Evolutionary conservation across 805 yeast genomes (phyloP), one percentile per base, ranked within the genome.

Genomic region (Maudiozyma pseudohumilis): DNA sequence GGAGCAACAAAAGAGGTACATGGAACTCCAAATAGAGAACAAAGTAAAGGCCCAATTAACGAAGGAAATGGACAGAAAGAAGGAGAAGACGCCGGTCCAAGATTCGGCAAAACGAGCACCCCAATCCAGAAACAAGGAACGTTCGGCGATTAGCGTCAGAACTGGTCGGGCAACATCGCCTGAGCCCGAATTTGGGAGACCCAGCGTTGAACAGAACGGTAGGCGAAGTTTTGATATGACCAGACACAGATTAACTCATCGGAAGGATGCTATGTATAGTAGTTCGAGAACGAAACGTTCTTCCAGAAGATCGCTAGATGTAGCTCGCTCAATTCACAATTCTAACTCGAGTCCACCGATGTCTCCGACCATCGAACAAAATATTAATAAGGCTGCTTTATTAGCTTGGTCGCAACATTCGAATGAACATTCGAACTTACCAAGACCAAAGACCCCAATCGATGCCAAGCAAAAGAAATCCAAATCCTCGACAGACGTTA

Each of bases 11-110:
- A 49, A 50, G 31, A 50, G 40, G 19, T 32, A 40, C 38, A 39
- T 49, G 20, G 59, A 54, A 20, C 30, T 43, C n/a, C 45, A 46
- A 32, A 43, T 56, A 4, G 48, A 53, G 38, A 42, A 50, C 29
- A 54, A 53, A 30, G 50, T 58, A 2, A 50, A 52, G 32, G 36
- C 39, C 5, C 52, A 50, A 34, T 39, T 48, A 44, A 44, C 36
- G 12, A 41, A 40, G 34, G 47, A 44, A 30, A 35, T 50, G 16
- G 38, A 39, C 36, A 46, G 39, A 34, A 52, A 47, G 30, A 42
- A 32, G 15, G 34, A 41, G 25, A 30, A 27, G 17, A 40, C 38
- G 22, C 6, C 4, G 13, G n/a, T n/a, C n/a, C n/a, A n/a, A n/a
- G n/a, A n/a, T n/a, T n/a, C n/a, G n/a, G n/a, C n/a, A n/a, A n/a